phyloP scores from a whole-genome alignment of 495 filamentous ascomycete genomes.

The Cryomyces minteri region DNA sequence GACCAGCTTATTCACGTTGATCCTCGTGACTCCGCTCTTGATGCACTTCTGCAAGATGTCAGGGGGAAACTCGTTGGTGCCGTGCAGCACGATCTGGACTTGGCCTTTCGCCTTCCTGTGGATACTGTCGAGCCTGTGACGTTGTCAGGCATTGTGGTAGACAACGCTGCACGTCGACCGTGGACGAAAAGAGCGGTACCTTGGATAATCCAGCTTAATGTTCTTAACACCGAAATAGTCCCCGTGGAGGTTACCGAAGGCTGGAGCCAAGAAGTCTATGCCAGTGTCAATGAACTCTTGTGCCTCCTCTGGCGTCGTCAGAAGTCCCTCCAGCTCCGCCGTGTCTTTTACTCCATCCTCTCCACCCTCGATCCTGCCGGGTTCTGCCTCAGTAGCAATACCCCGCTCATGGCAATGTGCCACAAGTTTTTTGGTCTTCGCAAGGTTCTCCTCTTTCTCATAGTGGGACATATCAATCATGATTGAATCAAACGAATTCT shows the following conservation, averaged over 20 bases:
- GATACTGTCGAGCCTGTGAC: conserved; percentile 35
- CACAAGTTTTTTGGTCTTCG: conserved; percentile 8
- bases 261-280: conserved; percentile 13
- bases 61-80: conserved; percentile 9
- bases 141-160: too few species aligned
- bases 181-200: not conserved
- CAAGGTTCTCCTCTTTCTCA: conserved; percentile 14
- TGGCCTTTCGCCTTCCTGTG: conserved; percentile 38
- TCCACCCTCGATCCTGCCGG: conserved; percentile 13
- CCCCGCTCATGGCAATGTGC: conserved; percentile 13
- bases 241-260: conserved; percentile 14
- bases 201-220: conserved; percentile 7
- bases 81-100: conserved; percentile 54
- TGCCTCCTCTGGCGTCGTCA: conserved; percentile 13
- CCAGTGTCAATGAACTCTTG: conserved; percentile 11
- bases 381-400: conserved; percentile 14
- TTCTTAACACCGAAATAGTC: conserved; percentile 9
- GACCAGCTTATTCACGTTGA: conserved; percentile 16
- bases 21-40: conserved; percentile 7
- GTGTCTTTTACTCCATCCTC: conserved; percentile 15
- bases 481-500: conserved; percentile 8
- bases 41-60: conserved; percentile 11
- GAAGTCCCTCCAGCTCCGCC: conserved; percentile 10
- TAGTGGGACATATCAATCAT: conserved; percentile 18
- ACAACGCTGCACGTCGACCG: too few species aligned